These are phyloP conservation scores for Hansenula sp. DNA, from an alignment of 1,139 yeast genomes.

Conservation along the genomic window DNA sequence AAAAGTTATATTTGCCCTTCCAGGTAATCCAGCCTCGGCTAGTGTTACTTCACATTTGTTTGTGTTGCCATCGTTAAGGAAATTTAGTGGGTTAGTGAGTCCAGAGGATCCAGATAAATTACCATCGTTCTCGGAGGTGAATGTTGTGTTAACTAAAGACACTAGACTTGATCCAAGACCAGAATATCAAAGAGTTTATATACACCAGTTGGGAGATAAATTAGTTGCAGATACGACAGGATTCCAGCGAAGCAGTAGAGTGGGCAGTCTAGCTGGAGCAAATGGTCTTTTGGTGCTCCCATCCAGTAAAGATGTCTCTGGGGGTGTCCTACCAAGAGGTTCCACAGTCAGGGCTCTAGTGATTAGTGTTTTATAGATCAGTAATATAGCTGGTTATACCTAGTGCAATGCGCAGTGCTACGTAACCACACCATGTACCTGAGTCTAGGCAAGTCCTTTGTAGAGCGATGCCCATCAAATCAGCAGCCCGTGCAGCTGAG, in stretches of 20 bases:
- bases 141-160: conserved; percentile 27
- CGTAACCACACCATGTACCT: neutral
- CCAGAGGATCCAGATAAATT: conserved; percentile 9
- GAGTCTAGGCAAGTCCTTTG: too few species aligned
- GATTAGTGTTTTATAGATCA: conserved; percentile 9
- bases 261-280: conserved; percentile 41
- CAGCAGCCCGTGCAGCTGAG: too few species aligned
- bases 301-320: conserved; percentile 12
- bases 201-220: conserved; percentile 23
- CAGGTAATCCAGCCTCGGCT: conserved; percentile 52
- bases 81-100: conserved; percentile 26
- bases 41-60: conserved; percentile 41
- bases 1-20: conserved; percentile 39
- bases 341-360: conserved; percentile 23
- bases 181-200: conserved; percentile 41
- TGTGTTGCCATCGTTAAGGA: conserved; percentile 39
- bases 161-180: conserved; percentile 41
- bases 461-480: too few species aligned
- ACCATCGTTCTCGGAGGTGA: conserved; percentile 26
- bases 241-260: conserved; percentile 42
- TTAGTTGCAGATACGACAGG: conserved; percentile 39
- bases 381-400: neutral
- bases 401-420: too few species aligned
- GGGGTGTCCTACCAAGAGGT: conserved; percentile 10
- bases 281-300: conserved; percentile 41